Conservation (phyloP, 2,329 filamentous ascomycete species). For the Botryotinia convoluta region DNA sequence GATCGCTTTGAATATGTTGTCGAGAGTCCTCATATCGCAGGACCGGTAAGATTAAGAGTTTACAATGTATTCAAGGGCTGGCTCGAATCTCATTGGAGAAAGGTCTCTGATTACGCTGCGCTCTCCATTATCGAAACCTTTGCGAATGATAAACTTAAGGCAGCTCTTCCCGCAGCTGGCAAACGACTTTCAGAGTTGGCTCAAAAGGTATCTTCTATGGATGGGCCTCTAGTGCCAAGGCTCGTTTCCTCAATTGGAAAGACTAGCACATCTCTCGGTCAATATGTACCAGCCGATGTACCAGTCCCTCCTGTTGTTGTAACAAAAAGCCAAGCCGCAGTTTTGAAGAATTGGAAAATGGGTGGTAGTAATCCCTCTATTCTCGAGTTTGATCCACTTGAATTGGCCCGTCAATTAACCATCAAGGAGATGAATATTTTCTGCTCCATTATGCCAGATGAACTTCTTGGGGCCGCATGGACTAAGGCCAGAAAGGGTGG, state of each 20-base stretch:
- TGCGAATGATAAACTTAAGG: conserved; percentile 67
- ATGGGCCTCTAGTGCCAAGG: conserved; percentile 76
- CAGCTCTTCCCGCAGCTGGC: conserved; percentile 71
- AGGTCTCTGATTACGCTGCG: conserved; percentile 74
- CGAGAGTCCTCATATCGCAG: conserved; percentile 70
- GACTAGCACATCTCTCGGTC: conserved; percentile 71
- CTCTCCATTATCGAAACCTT: conserved; percentile 76
- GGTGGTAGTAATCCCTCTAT: conserved; percentile 71
- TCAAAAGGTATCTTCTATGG: conserved; percentile 70
- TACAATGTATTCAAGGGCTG: conserved; percentile 98
- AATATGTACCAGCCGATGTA: conserved; percentile 68
- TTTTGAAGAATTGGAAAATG: conserved; percentile 71
- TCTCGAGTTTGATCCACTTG: conserved; percentile 85
- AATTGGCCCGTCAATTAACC: conserved; percentile 88
- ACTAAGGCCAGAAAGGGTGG: conserved; percentile 71
- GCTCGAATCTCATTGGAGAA: conserved; percentile 93
- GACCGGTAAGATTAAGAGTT: conserved; percentile 81
- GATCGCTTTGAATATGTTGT: conserved; percentile 90
- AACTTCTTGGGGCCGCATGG: conserved; percentile 89
- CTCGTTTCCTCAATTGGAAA: conserved; percentile 85
- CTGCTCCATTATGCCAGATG: conserved; percentile 86
- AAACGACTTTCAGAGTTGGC: conserved; percentile 77
- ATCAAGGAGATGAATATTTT: conserved; percentile 90
- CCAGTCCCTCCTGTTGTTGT: conserved; percentile 69
- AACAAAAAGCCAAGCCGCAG: conserved; percentile 71